These are phyloP conservation scores for Candida verbasci DNA, from an alignment of 805 yeast genomes.

Conservation along the genomic window DNA sequence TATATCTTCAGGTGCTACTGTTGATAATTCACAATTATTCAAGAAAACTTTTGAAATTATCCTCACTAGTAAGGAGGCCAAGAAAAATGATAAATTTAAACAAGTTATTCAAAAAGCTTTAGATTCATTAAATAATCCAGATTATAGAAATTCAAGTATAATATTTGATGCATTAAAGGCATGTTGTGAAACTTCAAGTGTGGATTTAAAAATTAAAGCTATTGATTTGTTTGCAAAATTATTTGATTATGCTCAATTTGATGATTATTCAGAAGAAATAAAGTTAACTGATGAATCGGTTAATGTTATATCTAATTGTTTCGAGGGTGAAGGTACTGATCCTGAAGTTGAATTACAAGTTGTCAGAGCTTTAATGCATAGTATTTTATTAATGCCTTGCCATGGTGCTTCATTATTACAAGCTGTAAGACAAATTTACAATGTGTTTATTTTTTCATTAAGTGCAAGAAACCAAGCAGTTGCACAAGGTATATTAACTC, in stretches of 20 bases:
- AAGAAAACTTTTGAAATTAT: constrained; percentile 57
- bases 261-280: constrained; percentile 49
- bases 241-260: constrained; percentile 80
- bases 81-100: constrained; percentile 42
- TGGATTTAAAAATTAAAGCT: constrained; percentile 66
- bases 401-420: constrained; percentile 87
- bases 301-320: constrained; percentile 77
- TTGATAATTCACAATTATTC: constrained; percentile 28
- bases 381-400: constrained; percentile 76
- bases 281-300: constrained; percentile 77
- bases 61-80: constrained; percentile 56
- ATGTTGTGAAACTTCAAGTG: constrained; percentile 65
- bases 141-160: constrained; percentile 42
- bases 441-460: constrained; percentile 80
- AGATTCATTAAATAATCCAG: constrained; percentile 35
- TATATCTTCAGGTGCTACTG: constrained; percentile 14
- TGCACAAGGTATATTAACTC: constrained; percentile 93
- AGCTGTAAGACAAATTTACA: constrained; percentile 91
- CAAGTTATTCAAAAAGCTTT: constrained; percentile 37
- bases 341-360: constrained; percentile 88
- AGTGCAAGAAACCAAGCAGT: constrained; percentile 83
- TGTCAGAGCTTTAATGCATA: constrained; percentile 85
- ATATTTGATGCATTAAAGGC: constrained; percentile 76
- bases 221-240: constrained; percentile 84
- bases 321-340: constrained; percentile 90